Conservation (phyloP, 768 basidiomycete genomes). For the Amanita brunnescens region DNA sequence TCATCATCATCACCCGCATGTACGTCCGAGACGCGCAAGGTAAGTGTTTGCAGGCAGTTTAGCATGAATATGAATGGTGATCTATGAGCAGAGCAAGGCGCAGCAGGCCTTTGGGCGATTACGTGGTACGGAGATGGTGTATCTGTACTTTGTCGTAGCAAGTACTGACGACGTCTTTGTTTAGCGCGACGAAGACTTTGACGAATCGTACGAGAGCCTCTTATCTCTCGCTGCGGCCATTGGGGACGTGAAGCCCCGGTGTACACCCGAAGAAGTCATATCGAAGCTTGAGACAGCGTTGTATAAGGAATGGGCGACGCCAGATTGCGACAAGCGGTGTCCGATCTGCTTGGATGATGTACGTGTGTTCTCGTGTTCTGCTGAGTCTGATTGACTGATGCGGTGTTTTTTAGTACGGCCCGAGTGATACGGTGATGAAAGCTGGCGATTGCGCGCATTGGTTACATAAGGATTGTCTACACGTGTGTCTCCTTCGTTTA, state of each 20-base stretch:
- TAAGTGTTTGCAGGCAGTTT: not conserved
- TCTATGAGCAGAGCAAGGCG: slow-evolving; percentile 5
- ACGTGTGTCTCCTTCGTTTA: slow-evolving; percentile 34
- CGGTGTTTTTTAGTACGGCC: slow-evolving; percentile 29
- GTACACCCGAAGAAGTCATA: slow-evolving; percentile 55
- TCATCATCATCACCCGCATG: slow-evolving; percentile 1
- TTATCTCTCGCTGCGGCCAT: slow-evolving; percentile 48
- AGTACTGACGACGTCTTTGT: slow-evolving; percentile 6
- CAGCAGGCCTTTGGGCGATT: slow-evolving; percentile 31
- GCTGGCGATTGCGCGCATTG: slow-evolving; percentile 69
- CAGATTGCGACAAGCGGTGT: slow-evolving; percentile 64
- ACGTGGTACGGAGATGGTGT: slow-evolving; percentile 36
- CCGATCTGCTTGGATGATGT: slow-evolving; percentile 51
- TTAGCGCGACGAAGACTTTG: slow-evolving; percentile 74
- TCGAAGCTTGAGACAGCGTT: slow-evolving; percentile 47
- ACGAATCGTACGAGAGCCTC: slow-evolving; percentile 65
- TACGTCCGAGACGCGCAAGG: slow-evolving; percentile 7
- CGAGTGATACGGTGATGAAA: slow-evolving; percentile 54
- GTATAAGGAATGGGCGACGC: slow-evolving; percentile 61
- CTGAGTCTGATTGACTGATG: not conserved
- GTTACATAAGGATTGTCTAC: slow-evolving; percentile 69
- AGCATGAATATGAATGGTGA: not conserved
- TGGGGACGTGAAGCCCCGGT: slow-evolving; percentile 61
- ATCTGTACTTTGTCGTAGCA: not conserved
- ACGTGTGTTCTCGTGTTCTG: not conserved